phyloP scores from a whole-genome alignment of 192 early-diverging fungal genomes.

The Dissophora ornata region DNA sequence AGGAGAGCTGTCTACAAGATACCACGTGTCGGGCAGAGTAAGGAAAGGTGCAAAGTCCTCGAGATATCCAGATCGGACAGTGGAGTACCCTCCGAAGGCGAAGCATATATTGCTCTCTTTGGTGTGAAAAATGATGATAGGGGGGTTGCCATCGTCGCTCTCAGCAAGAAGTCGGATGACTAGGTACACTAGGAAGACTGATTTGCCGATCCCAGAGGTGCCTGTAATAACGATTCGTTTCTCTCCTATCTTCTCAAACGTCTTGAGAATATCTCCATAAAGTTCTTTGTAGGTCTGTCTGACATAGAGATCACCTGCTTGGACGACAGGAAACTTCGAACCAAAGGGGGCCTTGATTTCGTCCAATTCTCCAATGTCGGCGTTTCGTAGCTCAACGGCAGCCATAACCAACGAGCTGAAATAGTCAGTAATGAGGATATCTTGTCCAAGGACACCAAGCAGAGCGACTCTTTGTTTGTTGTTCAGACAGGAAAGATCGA shows the following conservation, averaged over 20 bases:
- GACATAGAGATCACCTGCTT: constrained; percentile 3
- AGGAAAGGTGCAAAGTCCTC: constrained; percentile 31
- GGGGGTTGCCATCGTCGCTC: constrained; percentile 17
- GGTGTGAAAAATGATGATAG: constrained; percentile 32
- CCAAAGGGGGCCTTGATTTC: background rate
- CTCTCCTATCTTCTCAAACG: too few species aligned
- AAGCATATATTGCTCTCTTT: constrained; percentile 16
- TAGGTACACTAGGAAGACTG: constrained; percentile 23
- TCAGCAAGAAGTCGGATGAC: constrained; percentile 34
- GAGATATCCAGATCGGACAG: constrained; percentile 17
- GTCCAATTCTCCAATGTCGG: constrained; percentile 11
- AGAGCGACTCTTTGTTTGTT: constrained; percentile 26
- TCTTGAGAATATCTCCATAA: too few species aligned
- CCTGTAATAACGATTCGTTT: constrained; percentile 21
- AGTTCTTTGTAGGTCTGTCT: background rate
- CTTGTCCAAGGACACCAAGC: constrained; percentile 12
- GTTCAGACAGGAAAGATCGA: constrained; percentile 16
- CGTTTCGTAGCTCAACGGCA: background rate
- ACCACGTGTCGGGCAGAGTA: constrained; percentile 12
- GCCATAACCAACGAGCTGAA: background rate
- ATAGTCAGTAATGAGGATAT: background rate
- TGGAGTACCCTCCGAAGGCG: constrained; percentile 26
- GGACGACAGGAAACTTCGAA: background rate
- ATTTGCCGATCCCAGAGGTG: constrained; percentile 34
- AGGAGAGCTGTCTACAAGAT: constrained; percentile 13